Conservation (phyloP, 2,329 filamentous ascomycete genomes). For the Waltergamsia citrina region DNA sequence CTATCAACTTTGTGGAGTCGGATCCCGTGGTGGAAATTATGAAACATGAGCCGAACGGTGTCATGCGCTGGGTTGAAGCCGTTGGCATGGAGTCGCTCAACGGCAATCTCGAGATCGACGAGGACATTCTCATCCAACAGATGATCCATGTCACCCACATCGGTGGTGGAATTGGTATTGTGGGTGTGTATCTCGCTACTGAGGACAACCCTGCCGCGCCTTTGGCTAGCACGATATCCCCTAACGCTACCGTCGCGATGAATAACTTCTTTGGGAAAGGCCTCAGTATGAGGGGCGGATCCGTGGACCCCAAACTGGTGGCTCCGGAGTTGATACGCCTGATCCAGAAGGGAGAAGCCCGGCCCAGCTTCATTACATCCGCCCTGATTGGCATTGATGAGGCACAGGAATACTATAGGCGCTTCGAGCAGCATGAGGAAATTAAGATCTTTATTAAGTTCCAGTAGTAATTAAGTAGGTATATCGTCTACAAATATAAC, state of each 20-base stretch:
- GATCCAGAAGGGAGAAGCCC: constrained; percentile 12
- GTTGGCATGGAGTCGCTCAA: no score
- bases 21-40: no score
- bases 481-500: no score
- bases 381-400: constrained; percentile 17
- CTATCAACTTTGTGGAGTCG: no score
- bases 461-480: no score
- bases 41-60: no score
- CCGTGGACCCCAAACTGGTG: not conserved
- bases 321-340: constrained; percentile 12
- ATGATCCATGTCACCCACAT: not conserved
- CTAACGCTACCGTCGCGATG: not conserved
- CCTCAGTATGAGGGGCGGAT: not conserved
- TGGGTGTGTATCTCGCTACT: not conserved
- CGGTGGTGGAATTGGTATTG: not conserved
- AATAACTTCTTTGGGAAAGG: not conserved
- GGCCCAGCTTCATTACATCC: constrained; percentile 16
- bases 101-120: not conserved
- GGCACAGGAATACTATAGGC: constrained; percentile 13
- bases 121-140: not conserved
- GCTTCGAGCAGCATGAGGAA: constrained; percentile 13
- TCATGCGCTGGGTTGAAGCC: no score
- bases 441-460: constrained; percentile 10
- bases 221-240: not conserved
- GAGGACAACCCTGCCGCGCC: not conserved